Percentiles rank a stretch among this genome's conserved stretches.
Conservation (phyloP, 345 rosid genomes). For the Nasturtium officinale region DNA sequence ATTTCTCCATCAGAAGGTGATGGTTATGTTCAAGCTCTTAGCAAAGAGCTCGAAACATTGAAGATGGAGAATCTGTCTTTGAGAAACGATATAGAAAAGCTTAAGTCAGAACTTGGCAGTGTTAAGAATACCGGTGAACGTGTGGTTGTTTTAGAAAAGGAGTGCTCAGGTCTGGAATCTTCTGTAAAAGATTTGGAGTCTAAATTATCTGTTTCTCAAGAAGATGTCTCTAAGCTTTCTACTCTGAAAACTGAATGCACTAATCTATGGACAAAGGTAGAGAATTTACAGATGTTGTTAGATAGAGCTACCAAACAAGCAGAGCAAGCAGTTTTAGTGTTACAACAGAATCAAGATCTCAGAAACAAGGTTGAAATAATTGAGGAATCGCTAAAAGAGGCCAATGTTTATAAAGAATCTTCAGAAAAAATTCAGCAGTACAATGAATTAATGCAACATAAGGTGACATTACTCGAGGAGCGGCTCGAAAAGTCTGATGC, state of each 20-base stretch:
- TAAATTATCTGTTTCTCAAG: conserved; percentile 66
- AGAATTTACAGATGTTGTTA: conserved; percentile 61
- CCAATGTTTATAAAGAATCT: conserved; percentile 66
- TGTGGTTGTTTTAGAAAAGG: conserved; percentile 65
- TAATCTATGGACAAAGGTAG: conserved; percentile 74
- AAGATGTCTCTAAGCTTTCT: conserved; percentile 70
- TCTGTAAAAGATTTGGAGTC: conserved; percentile 74
- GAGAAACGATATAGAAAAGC: conserved; percentile 65
- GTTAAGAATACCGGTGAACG: conserved; percentile 68
- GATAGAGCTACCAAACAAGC: conserved; percentile 80
- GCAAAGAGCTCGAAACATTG: conserved; percentile 64
- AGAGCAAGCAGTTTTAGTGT: conserved; percentile 74
- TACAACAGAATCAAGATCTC: conserved; percentile 86
- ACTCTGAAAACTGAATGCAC: conserved; percentile 68
- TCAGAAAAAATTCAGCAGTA: conserved; percentile 73
- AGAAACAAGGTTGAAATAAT: conserved; percentile 74
- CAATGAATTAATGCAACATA: conserved; percentile 83
- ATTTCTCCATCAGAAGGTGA: conserved; percentile 41
- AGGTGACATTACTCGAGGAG: conserved; percentile 80
- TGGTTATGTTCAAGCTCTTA: conserved; percentile 50
- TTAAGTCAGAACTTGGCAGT: conserved; percentile 56
- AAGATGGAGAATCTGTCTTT: conserved; percentile 67
- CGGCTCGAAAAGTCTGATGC: conserved; percentile 86
- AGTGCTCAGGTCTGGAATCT: conserved; percentile 60
- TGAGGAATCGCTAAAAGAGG: conserved; percentile 81